Percentiles rank a stretch among this genome's conserved stretches.
Conservation (phyloP, 495 filamentous ascomycete genomes). For the Tuber umbilicatum region DNA sequence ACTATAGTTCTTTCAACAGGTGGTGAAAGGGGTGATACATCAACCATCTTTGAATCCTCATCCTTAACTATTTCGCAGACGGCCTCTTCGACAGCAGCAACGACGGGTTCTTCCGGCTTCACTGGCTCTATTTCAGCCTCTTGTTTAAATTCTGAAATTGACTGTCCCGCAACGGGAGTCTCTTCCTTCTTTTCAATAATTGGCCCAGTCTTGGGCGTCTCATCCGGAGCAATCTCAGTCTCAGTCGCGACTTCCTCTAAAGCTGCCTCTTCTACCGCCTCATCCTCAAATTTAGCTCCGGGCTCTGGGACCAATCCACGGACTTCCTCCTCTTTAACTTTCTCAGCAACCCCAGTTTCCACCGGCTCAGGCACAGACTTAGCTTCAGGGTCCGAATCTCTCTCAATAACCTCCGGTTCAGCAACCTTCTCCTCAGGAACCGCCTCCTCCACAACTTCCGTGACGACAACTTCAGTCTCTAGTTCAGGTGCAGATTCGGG, state of each 20-base stretch:
- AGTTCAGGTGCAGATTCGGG: background rate
- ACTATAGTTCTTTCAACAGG: background rate
- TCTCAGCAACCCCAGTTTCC: background rate
- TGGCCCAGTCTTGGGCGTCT: conserved; percentile 16
- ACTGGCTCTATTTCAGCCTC: conserved; percentile 8
- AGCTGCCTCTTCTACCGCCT: conserved; percentile 9
- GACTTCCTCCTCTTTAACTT: background rate
- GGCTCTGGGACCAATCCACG: background rate
- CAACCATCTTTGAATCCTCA: conserved; percentile 24
- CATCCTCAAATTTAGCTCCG: background rate
- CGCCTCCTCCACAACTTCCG: background rate
- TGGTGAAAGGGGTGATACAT: conserved; percentile 1
- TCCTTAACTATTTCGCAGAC: background rate
- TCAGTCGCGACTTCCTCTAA: background rate
- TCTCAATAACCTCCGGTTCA: background rate
- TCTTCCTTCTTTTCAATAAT: background rate
- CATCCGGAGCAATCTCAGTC: conserved; percentile 8
- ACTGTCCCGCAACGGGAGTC: conserved; percentile 14
- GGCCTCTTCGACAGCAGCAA: background rate
- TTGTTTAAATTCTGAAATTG: conserved; percentile 12
- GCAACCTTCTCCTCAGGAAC: background rate
- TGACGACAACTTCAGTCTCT: background rate
- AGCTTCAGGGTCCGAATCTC: background rate
- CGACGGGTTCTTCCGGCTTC: background rate
- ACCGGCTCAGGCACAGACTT: background rate